phyloP scores from a whole-genome alignment of 768 basidiomycete genomes.

The Rhodotorula taiwanensis region DNA sequence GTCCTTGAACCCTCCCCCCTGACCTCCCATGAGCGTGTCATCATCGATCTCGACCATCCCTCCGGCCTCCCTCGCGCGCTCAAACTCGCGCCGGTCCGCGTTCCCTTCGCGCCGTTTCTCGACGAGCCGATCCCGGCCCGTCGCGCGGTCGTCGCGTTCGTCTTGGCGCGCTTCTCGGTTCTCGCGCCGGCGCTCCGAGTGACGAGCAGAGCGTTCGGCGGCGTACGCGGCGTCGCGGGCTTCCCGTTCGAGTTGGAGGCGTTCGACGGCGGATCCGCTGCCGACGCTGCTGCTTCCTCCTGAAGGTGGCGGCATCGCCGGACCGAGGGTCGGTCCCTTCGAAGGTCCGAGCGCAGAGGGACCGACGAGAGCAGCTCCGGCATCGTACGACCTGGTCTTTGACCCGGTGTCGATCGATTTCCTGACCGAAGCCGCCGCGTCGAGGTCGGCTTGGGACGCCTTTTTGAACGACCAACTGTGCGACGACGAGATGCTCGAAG shows the following conservation, averaged over 20 bases:
- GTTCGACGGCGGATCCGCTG: slow-evolving; percentile 62
- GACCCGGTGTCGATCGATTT: slow-evolving; percentile 56
- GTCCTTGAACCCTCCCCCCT: slow-evolving; percentile 65
- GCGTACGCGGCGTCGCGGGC: slow-evolving; percentile 55
- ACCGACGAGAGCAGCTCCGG: slow-evolving; percentile 30
- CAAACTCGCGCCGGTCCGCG: slow-evolving; percentile 47
- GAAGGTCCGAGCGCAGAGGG: slow-evolving; percentile 48
- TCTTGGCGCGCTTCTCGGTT: slow-evolving; percentile 59
- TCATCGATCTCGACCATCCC: slow-evolving; percentile 74
- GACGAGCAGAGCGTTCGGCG: slow-evolving; percentile 62
- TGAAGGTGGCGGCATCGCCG: neutral
- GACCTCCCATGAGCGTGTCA: slow-evolving; percentile 60
- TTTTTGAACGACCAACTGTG: slow-evolving; percentile 29
- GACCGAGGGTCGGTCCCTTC: slow-evolving; percentile 52
- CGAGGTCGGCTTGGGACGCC: slow-evolving; percentile 32
- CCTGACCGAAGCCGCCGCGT: slow-evolving; percentile 50
- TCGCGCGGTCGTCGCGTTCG: slow-evolving; percentile 26
- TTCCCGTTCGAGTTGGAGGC: slow-evolving; percentile 60
- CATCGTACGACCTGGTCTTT: slow-evolving; percentile 56
- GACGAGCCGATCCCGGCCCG: slow-evolving; percentile 70
- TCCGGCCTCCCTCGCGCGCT: slow-evolving; percentile 55
- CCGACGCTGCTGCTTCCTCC: no score
- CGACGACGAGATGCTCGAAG: slow-evolving; percentile 23
- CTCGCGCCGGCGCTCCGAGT: slow-evolving; percentile 66
- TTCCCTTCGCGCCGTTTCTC: slow-evolving; percentile 75